These are phyloP conservation scores for Setaria italica DNA, from an alignment of 202 grass and related monocot genomes.

Conservation along the genomic window DNA sequence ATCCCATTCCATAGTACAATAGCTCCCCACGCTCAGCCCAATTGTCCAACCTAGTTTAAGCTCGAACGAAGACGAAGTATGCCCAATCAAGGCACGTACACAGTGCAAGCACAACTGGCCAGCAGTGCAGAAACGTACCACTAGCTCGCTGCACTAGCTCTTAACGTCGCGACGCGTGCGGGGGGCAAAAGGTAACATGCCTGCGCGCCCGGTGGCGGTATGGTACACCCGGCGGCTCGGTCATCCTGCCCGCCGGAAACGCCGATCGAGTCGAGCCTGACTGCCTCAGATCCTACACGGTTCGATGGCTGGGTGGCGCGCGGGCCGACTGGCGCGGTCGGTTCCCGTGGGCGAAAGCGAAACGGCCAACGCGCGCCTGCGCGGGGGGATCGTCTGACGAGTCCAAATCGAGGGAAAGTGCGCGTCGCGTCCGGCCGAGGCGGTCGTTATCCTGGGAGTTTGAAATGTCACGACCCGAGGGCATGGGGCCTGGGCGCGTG, in stretches of 20 bases:
- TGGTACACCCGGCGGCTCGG: not conserved
- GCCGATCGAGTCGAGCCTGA: not conserved
- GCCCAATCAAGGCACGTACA: not conserved
- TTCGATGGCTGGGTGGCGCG: not conserved
- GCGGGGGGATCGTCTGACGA: not conserved
- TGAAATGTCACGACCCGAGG: slow-evolving; percentile 1
- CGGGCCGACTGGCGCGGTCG: not conserved
- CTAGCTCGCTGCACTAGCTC: too few relatives aligned
- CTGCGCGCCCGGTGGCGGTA: not conserved
- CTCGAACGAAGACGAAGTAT: not conserved
- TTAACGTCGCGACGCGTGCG: not conserved
- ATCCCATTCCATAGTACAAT: not conserved
- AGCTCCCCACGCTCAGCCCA: not conserved
- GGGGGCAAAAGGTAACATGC: not conserved
- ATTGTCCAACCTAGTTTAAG: not conserved
- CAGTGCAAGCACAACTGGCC: not conserved
- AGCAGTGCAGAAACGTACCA: not conserved
- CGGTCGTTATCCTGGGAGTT: slow-evolving; percentile 11
- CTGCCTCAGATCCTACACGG: not conserved
- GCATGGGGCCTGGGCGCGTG: not conserved
- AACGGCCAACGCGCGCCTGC: not conserved
- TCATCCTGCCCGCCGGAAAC: not conserved
- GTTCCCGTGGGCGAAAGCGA: slow-evolving; percentile 16
- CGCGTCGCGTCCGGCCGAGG: not conserved
- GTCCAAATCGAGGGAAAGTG: not conserved